Percentiles rank a stretch among this genome's conserved stretches.
Conservation (phyloP, 495 filamentous ascomycete species). For the Trichoderma gamsii region DNA sequence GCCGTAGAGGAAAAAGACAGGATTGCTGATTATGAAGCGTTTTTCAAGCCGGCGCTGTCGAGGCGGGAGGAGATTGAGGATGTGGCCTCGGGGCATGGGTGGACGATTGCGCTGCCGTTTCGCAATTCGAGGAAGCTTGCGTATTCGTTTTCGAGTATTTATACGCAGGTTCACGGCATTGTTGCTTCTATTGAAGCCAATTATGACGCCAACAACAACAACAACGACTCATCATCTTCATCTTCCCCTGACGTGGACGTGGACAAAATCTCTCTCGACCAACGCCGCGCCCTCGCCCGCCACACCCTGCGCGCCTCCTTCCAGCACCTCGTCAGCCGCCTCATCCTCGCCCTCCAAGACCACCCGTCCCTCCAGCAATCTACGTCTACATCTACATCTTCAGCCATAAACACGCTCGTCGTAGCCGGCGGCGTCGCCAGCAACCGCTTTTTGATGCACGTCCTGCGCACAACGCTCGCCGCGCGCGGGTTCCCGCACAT, state of each 20-base stretch:
- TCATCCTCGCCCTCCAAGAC: slow-evolving; percentile 56
- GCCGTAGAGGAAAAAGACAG: slow-evolving; percentile 20
- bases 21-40: slow-evolving; percentile 34
- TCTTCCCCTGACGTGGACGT: slow-evolving; percentile 44
- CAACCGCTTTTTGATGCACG: slow-evolving; percentile 66
- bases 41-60: slow-evolving; percentile 46
- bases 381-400: neutral
- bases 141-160: slow-evolving; percentile 37
- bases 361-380: neutral
- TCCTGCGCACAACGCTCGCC: slow-evolving; percentile 59
- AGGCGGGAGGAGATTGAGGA: slow-evolving; percentile 48
- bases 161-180: slow-evolving; percentile 26
- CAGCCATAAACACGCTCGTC: slow-evolving; percentile 57
- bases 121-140: slow-evolving; percentile 23
- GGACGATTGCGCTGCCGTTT: slow-evolving; percentile 34
- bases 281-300: slow-evolving; percentile 59
- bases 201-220: slow-evolving; percentile 40
- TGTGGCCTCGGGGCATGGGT: slow-evolving; percentile 24
- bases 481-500: slow-evolving; percentile 56
- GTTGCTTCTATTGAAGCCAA: slow-evolving; percentile 22
- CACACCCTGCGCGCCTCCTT: slow-evolving; percentile 75
- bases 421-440: slow-evolving; percentile 85
- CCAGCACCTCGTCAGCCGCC: slow-evolving; percentile 73
- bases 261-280: slow-evolving; percentile 30
- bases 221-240: slow-evolving; percentile 59